These are phyloP conservation scores for Kwoniella sp. DNA, from an alignment of 768 basidiomycete genomes.

Conservation along the genomic window DNA sequence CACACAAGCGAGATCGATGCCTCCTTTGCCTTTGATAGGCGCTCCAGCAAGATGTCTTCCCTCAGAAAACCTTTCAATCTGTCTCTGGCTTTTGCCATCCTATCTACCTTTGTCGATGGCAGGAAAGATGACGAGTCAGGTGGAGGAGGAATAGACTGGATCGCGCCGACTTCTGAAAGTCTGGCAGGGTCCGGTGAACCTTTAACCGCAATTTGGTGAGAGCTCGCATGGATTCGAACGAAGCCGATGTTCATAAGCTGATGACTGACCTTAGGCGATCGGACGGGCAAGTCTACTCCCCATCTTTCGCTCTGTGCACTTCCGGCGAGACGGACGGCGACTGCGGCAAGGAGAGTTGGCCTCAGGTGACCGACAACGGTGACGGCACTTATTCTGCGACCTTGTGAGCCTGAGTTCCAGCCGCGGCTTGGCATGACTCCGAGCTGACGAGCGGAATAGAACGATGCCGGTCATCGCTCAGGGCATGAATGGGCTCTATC, in stretches of 20 bases:
- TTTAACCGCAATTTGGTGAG: conserved; percentile 21
- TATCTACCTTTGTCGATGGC: background rate
- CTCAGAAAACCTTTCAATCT: background rate
- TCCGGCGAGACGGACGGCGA: background rate
- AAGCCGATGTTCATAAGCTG: background rate
- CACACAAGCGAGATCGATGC: background rate
- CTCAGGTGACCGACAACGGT: conserved; percentile 4
- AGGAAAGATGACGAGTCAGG: background rate
- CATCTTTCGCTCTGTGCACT: conserved; percentile 18
- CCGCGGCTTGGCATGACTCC: background rate
- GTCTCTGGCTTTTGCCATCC: background rate
- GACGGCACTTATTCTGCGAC: conserved; percentile 17
- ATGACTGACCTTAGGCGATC: background rate
- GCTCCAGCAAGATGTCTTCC: conserved; percentile 2
- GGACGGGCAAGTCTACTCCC: conserved; percentile 6
- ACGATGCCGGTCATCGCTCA: conserved; percentile 25
- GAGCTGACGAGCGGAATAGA: background rate
- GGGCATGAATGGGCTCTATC: conserved; percentile 12
- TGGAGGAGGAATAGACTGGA: conserved; percentile 12
- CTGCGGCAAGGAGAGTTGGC: conserved; percentile 18
- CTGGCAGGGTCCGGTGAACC: conserved; percentile 10
- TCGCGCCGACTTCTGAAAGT: conserved; percentile 7
- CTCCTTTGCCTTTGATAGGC: conserved; percentile 11
- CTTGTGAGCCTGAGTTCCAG: conserved; percentile 7
- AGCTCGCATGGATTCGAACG: background rate